Percentiles rank a stretch among this genome's conserved stretches.
Evolutionary conservation across 2,329 filamentous ascomycete species (phyloP).

Genomic region (Cladosporium sp.): DNA sequence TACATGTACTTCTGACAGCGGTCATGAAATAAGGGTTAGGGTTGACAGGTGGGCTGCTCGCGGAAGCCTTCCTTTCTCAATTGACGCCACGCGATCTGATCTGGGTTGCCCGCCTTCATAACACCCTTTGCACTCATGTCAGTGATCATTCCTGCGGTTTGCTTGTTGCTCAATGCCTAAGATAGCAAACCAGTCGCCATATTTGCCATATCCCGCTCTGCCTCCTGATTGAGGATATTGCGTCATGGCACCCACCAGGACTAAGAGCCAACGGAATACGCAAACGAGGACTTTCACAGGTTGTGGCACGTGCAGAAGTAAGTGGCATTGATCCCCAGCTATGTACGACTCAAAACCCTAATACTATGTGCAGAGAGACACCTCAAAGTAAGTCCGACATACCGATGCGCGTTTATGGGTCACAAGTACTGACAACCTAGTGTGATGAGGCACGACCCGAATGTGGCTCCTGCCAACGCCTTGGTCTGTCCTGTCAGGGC

Average conservation of each 20-base stretch:
- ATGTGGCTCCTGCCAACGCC: conserved; percentile 9
- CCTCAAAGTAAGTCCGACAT: not conserved
- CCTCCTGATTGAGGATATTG: not conserved
- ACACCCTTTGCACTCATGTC: not conserved
- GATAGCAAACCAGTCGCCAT: not conserved
- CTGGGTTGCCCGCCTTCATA: not conserved
- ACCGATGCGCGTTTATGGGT: not conserved
- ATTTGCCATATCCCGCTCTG: not conserved
- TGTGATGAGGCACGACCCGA: conserved; percentile 14
- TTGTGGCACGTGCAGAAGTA: conserved; percentile 13
- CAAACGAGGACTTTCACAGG: conserved; percentile 9
- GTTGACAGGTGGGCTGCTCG: not conserved
- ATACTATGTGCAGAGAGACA: not conserved
- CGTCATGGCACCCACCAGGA: not conserved
- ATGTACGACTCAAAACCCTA: not conserved
- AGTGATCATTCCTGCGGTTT: not conserved
- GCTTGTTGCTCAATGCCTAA: not conserved
- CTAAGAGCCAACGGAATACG: conserved; percentile 5
- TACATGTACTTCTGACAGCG: too few species aligned
- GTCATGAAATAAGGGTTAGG: not conserved
- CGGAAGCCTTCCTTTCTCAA: not conserved
- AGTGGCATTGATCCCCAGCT: not conserved
- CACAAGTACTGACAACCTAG: not conserved
- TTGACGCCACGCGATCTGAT: not conserved
- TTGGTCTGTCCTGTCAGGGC: conserved; percentile 9